A percentile compares a stretch with the other conserved stretches of the same genome.
These are phyloP conservation scores for Backusella mclennaniae DNA, from an alignment of 192 early-diverging fungal species.

Conservation along the genomic window DNA sequence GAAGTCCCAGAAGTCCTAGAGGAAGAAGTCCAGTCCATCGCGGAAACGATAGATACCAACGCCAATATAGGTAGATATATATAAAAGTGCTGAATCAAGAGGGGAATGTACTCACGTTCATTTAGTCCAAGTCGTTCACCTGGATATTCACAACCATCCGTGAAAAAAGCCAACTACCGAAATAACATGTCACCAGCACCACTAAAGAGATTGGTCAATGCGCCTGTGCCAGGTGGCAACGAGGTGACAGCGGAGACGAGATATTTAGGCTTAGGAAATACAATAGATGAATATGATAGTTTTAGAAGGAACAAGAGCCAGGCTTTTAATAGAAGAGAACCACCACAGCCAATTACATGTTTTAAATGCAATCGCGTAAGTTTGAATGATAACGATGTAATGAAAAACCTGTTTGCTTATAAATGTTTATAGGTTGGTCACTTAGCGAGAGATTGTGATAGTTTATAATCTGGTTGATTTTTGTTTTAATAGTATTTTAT, in stretches of 20 bases:
- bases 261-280: constrained; percentile 6
- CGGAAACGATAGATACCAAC: neutral
- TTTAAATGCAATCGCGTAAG: constrained; percentile 22
- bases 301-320: constrained; percentile 21
- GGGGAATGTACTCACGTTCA: no score
- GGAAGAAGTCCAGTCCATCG: neutral
- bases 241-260: neutral
- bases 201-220: neutral
- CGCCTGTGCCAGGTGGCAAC: neutral
- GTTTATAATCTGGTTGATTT: neutral
- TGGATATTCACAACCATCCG: neutral
- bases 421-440: constrained; percentile 15
- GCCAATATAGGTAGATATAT: neutral
- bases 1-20: neutral
- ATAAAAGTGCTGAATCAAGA: neutral
- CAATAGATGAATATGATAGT: constrained; percentile 17
- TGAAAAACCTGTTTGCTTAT: neutral
- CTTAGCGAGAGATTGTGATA: constrained; percentile 22
- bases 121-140: constrained; percentile 10
- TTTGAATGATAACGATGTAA: neutral
- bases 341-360: constrained; percentile 12
- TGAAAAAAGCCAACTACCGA: neutral
- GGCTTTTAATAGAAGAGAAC: constrained; percentile 11
- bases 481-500: neutral
- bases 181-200: neutral